Evolutionary conservation across 164 flowering plant genomes (phyloP), one percentile per base, ranked within the genome.

Genomic region (Protea cynaroides): DNA sequence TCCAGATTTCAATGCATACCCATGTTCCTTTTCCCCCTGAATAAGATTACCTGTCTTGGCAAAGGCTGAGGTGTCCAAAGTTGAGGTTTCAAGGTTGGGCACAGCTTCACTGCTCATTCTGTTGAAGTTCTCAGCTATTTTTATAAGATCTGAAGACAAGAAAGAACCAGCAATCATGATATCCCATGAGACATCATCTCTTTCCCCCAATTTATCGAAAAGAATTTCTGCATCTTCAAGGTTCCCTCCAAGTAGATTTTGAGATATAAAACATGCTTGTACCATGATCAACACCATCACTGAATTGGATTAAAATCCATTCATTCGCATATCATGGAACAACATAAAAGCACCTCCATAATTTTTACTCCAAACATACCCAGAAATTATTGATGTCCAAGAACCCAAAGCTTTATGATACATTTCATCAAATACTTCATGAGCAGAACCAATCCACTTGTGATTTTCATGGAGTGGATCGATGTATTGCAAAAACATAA

Each of bases 171-270:
- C 70, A 61, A 88, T 80, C 79, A 83, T 65, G 46, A 74, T 80
- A 74, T 87, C 86, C 90, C 87, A 84, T 3, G 87, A 71, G 34
- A 83, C 80, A 21, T 71, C 67, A n/a, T n/a, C n/a, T n/a, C n/a
- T n/a, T n/a, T n/a, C n/a, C n/a, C n/a, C n/a, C n/a, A n/a, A n/a
- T n/a, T n/a, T n/a, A n/a, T n/a, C n/a, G n/a, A n/a, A n/a, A n/a
- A n/a, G n/a, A n/a, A n/a, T n/a, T n/a, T n/a, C n/a, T n/a, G n/a
- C n/a, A n/a, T n/a, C n/a, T n/a, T n/a, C n/a, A n/a, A n/a, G n/a
- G n/a, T n/a, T n/a, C n/a, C n/a, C n/a, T n/a, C n/a, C n/a, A n/a
- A n/a, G n/a, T n/a, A n/a, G n/a, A n/a, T n/a, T n/a, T n/a, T n/a
- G n/a, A n/a, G n/a, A n/a, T n/a, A n/a, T n/a, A n/a, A n/a, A n/a